A percentile compares a stretch with the other conserved stretches of the same genome.
These are phyloP conservation scores for Salvia miltiorrhiza DNA, from an alignment of 257 asterid species.

Conservation along the genomic window DNA sequence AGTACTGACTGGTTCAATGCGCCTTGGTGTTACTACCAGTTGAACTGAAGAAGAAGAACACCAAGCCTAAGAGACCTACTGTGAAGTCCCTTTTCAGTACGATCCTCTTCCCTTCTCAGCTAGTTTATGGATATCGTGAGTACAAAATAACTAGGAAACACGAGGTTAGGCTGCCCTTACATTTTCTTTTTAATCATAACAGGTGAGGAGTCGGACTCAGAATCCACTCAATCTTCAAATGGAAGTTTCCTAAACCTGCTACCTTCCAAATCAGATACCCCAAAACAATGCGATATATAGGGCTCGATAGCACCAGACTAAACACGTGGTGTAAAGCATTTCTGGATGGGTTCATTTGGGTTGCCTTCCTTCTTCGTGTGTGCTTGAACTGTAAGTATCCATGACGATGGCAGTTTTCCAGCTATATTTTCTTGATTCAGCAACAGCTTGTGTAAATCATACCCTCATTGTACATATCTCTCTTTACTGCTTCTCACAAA, in stretches of 20 bases:
- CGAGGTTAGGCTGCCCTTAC: slow-evolving; percentile 3
- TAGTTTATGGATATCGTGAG: background rate
- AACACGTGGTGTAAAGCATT: slow-evolving; percentile 29
- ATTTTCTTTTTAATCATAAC: slow-evolving; percentile 5
- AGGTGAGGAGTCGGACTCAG: slow-evolving; percentile 73
- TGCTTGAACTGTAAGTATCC: slow-evolving; percentile 41
- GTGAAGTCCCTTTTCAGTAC: slow-evolving; percentile 93
- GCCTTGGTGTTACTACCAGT: slow-evolving; percentile 42
- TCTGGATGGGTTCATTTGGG: slow-evolving; percentile 26
- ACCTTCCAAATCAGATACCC: slow-evolving; percentile 56
- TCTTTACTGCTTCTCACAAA: slow-evolving; percentile 13
- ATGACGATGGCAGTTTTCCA: slow-evolving; percentile 32
- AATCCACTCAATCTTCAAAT: slow-evolving; percentile 52
- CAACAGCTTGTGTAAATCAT: slow-evolving; percentile 51
- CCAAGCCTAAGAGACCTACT: slow-evolving; percentile 82
- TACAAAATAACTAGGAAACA: background rate
- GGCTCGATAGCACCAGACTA: slow-evolving; percentile 29
- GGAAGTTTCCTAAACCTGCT: slow-evolving; percentile 75
- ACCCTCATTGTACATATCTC: slow-evolving; percentile 45
- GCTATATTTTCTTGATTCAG: slow-evolving; percentile 21
- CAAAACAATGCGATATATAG: slow-evolving; percentile 41
- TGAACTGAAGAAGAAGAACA: slow-evolving; percentile 86
- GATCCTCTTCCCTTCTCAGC: slow-evolving; percentile 25
- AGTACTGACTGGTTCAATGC: background rate
- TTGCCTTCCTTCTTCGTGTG: slow-evolving; percentile 32